Base-by-base conservation (phyloP, 306 rosid genomes). In the Sophora flavescens region DNA sequence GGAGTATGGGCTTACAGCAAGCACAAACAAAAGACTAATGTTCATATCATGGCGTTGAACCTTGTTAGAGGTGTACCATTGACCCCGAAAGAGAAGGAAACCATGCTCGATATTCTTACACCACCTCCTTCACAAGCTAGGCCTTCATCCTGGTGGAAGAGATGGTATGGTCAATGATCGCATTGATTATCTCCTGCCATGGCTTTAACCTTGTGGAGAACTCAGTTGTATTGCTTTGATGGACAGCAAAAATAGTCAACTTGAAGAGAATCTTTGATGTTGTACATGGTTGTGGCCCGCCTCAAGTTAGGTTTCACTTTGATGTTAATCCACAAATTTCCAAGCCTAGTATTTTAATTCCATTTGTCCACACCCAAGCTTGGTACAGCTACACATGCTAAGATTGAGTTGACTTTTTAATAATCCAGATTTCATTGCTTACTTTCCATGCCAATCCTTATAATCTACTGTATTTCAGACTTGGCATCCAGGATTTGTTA, bases 11-110 rank as follows among this genome's bases (percentile, higher is more conserved):
- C 89, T 61, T 90, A 82, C 72, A 82, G 74, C 52, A 91, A 75
- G 85, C 89, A 86, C 82, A 91, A 75, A 78, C 86, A 86, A 70
- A 89, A 80, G 80, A 86, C 91, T 51, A 89, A 89, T 54, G 95
- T 93, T 65, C 95, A 91, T 62, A 70, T 91, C 75, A 93, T 91
- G 98, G 97, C 97, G 72, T 30, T 91, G 82, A 83, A 93, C 83
- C 89, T 89, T 41, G 84, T 93, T 16, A 88, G 95, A 83, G 91
- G 85, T 71, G 82, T 82, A 71, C 75, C 85, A 71, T 82, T 82
- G 79, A 82, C 97, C 72, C 92, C 90, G 62, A 90, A 69, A 44
- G 98, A 95, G 89, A 89, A 83, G 86, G 86, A 90, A 77, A 89
- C 97, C 6, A 88, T 95, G 96, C 87, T 95, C 64, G 91, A 89